A percentile compares a stretch with the other conserved stretches of the same genome.
These are phyloP conservation scores for Cenchrus fungigraminus DNA, from an alignment of 176 grass and related monocot genomes.

Conservation along the genomic window DNA sequence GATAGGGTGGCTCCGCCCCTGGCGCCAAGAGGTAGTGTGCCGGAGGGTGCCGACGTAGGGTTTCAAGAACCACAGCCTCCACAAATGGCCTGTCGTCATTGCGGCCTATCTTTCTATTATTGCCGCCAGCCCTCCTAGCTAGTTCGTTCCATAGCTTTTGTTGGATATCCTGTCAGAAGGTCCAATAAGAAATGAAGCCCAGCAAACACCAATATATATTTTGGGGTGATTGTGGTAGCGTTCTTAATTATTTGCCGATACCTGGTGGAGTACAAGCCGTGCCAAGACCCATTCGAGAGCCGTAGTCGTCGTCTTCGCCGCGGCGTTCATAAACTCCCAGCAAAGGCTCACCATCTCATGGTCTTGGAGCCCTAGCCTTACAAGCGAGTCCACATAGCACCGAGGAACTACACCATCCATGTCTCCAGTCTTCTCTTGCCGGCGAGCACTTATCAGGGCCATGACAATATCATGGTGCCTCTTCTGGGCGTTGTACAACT, in stretches of 20 bases:
- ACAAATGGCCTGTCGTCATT: neutral
- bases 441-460: neutral
- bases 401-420: neutral
- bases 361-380: neutral
- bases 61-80: constrained; percentile 38
- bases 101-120: neutral
- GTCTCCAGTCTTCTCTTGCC: neutral
- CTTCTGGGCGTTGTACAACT: neutral
- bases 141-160: neutral
- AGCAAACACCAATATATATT: too few relatives aligned
- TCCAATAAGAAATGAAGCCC: too few relatives aligned
- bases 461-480: neutral
- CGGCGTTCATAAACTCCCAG: constrained; percentile 54
- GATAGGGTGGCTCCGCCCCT: too few relatives aligned
- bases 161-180: constrained; percentile 9
- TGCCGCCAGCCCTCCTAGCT: neutral
- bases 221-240: too few relatives aligned
- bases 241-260: neutral
- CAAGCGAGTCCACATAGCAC: constrained; percentile 42
- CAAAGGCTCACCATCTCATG: constrained; percentile 46
- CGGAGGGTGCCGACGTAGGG: constrained; percentile 41
- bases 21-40: constrained; percentile 38
- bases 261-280: constrained; percentile 30
- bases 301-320: constrained; percentile 26
- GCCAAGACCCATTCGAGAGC: constrained; percentile 48